These are phyloP conservation scores for Fennellomyces sp. DNA, from an alignment of 371 early-diverging fungal species.

Conservation along the genomic window DNA sequence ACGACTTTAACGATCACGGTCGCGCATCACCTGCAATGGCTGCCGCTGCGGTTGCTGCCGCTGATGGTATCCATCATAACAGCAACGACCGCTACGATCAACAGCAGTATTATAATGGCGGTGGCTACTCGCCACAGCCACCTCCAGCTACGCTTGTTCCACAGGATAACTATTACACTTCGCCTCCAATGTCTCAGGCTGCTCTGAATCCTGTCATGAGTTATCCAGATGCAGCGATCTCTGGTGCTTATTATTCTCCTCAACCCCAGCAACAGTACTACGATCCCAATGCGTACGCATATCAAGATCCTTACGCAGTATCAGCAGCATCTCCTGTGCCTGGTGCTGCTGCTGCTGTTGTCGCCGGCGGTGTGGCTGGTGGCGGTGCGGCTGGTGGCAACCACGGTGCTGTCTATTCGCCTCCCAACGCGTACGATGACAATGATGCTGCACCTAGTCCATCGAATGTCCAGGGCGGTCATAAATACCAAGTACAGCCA, in stretches of 20 bases:
- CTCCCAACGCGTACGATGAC: conserved; percentile 30
- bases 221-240: conserved; percentile 29
- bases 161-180: conserved; percentile 15
- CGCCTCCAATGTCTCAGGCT: conserved; percentile 13
- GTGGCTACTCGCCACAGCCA: conserved; percentile 19
- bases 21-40: conserved; percentile 40
- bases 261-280: conserved; percentile 18
- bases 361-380: not conserved
- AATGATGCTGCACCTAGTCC: conserved; percentile 9
- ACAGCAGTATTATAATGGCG: conserved; percentile 2
- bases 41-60: conserved; percentile 29
- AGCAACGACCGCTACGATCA: conserved; percentile 3
- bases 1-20: conserved; percentile 7
- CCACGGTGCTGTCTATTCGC: conserved; percentile 13
- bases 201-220: conserved; percentile 22
- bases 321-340: too few relatives aligned
- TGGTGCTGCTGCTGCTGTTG: not conserved
- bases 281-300: conserved; percentile 9
- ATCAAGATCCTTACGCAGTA: conserved; percentile 23
- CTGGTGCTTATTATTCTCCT: conserved; percentile 26
- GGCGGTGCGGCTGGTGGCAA: not conserved
- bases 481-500: not conserved
- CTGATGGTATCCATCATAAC: conserved; percentile 16
- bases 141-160: conserved; percentile 16
- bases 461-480: conserved; percentile 1